Evolutionary conservation across 352 stramenopile species (phyloP).

Genomic region (Globisporangium paddicum): DNA sequence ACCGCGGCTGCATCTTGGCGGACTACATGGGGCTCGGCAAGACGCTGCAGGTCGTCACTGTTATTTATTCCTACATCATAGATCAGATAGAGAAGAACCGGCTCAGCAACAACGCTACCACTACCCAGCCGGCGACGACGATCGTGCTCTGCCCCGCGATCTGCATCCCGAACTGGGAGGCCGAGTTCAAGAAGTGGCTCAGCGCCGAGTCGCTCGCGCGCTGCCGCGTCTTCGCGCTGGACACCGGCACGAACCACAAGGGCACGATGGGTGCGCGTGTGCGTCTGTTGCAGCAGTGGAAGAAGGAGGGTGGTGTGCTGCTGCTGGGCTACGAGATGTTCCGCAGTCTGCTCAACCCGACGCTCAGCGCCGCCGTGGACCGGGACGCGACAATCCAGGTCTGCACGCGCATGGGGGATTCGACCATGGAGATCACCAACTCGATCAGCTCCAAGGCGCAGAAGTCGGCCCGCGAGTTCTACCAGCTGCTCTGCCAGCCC

Average conservation of each 20-base stretch:
- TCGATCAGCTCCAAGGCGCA: conserved; percentile 43
- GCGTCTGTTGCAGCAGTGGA: conserved; percentile 68
- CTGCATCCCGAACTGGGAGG: conserved; percentile 96
- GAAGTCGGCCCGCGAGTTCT: conserved; percentile 49
- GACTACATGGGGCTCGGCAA: conserved; percentile 91
- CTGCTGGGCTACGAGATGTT: conserved; percentile 91
- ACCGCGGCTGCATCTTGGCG: conserved; percentile 79
- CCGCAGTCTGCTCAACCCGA: conserved; percentile 74
- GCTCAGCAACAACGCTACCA: neutral
- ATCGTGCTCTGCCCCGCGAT: conserved; percentile 95
- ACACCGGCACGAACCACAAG: conserved; percentile 48
- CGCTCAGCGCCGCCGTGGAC: conserved; percentile 25
- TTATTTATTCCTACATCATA: conserved; percentile 78
- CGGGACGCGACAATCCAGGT: conserved; percentile 50
- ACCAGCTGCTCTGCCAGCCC: conserved; percentile 46
- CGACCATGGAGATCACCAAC: conserved; percentile 65
- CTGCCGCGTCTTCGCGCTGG: conserved; percentile 59
- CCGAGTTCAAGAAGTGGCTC: conserved; percentile 97
- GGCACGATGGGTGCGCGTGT: conserved; percentile 42
- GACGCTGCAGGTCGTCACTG: conserved; percentile 83
- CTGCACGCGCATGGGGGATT: conserved; percentile 53
- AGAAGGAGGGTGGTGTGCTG: conserved; percentile 63
- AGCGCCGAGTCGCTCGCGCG: conserved; percentile 39
- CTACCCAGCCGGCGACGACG: conserved; percentile 27
- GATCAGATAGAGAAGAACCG: conserved; percentile 29